Base-by-base conservation (phyloP, 305 asterid genomes). In the Withania somnifera region DNA sequence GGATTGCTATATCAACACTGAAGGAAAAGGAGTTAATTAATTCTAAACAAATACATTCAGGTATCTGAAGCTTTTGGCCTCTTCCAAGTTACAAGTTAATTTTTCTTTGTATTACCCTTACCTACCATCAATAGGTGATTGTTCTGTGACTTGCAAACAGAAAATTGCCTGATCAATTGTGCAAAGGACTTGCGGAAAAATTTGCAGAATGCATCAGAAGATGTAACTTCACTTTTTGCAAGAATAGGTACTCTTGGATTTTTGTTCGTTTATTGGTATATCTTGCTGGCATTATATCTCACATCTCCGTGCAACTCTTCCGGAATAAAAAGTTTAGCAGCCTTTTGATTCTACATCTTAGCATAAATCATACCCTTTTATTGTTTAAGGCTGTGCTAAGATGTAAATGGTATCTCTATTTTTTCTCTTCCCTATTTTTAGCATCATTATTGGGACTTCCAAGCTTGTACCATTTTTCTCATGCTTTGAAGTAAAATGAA, bases 181-280 rank as follows among this genome's bases (percentile, higher is more conserved):
- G 95, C 97, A 14, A 94, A 90, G 89, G 91, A 85, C 86, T 81
- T 94, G 86, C 83, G 86, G 86, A 81, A 73, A 83, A 88, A 91
- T 83, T 89, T 93, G 84, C 89, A 88, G 45, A 90, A 88, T 87
- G 98, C 97, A 86, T 86, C 91, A 45, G 91, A 89, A 77, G 97
- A 94, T 81, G 88, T 91, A 60, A 82, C 91, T 61, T 84, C 90
- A 81, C 93, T 94, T 76, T 91, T 91, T 68, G 90, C 88, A 82
- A 89, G 89, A 89, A 84, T 94, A 82, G 98, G 98, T 94, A 89
- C 7, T 30, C 26, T 32, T 17, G 15, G 57, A 52, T 81, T 85
- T 42, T 81, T 45, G 68, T 63, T 81, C 83, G 3, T 80, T 80
- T 47, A 40, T 47, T n/a, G 19, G 32, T 81, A 64, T 51, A 50